Percentiles rank a stretch among this genome's conserved stretches.
Conservation (phyloP, 208 protist species). For the Trypanosoma lewisi region DNA sequence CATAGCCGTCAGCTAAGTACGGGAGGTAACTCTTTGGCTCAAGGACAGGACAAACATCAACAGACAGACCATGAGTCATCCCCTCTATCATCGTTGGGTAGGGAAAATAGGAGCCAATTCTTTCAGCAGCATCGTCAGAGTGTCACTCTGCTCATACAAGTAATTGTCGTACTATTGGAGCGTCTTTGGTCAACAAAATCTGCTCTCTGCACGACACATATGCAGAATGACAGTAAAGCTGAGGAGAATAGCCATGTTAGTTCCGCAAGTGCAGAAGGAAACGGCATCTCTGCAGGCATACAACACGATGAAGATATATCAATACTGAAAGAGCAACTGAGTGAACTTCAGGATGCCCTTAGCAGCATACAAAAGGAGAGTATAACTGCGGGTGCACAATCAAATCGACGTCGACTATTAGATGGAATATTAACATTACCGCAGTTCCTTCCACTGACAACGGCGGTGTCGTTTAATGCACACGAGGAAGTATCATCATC, state of each 20-base stretch:
- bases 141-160: slow-evolving; percentile 12
- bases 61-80: neutral
- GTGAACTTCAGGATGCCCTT: slow-evolving; percentile 11
- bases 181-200: neutral
- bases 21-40: neutral
- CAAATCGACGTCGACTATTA: slow-evolving; percentile 7
- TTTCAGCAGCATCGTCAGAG: slow-evolving; percentile 6
- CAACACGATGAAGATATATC: neutral
- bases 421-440: neutral
- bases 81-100: neutral
- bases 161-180: slow-evolving; percentile 7
- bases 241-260: neutral
- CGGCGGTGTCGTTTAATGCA: neutral
- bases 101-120: neutral
- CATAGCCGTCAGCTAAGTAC: neutral
- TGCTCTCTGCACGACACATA: neutral
- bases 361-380: neutral
- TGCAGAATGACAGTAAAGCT: neutral
- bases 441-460: slow-evolving; percentile 6
- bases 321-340: slow-evolving; percentile 10
- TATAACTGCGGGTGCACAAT: neutral
- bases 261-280: neutral
- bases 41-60: neutral
- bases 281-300: no score
- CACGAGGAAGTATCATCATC: slow-evolving; percentile 2